Evolutionary conservation across 805 yeast genomes (phyloP).

Genomic region (Groenewaldozyma tartarivorans): DNA sequence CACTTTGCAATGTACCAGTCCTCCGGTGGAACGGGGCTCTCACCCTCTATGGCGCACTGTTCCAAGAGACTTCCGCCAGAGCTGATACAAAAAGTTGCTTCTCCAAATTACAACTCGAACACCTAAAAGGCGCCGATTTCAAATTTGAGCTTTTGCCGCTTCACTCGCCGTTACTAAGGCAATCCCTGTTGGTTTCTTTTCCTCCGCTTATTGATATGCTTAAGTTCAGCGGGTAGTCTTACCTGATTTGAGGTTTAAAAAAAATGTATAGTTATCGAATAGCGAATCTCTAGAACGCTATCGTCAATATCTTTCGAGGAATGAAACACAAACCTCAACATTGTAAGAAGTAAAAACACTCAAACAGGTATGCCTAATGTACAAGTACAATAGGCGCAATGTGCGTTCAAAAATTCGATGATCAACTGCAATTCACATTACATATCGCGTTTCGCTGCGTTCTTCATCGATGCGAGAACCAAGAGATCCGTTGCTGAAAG

Average conservation of each 20-base stretch:
- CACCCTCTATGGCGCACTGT: slow-evolving; percentile 36
- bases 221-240: slow-evolving; percentile 37
- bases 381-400: slow-evolving; percentile 36
- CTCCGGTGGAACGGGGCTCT: slow-evolving; percentile 33
- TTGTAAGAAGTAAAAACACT: slow-evolving; percentile 33
- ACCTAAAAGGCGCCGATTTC: slow-evolving; percentile 33
- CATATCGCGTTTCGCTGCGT: slow-evolving; percentile 39
- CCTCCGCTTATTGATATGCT: slow-evolving; percentile 39
- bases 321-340: slow-evolving; percentile 27
- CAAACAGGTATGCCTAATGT: slow-evolving; percentile 33
- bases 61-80: slow-evolving; percentile 32
- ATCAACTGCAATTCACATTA: slow-evolving; percentile 35
- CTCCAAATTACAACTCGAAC: slow-evolving; percentile 35
- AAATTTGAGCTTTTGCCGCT: slow-evolving; percentile 33
- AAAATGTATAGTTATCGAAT: slow-evolving; percentile 14
- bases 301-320: slow-evolving; percentile 26
- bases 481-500: slow-evolving; percentile 36
- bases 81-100: slow-evolving; percentile 26
- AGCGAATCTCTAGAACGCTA: slow-evolving; percentile 2
- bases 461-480: slow-evolving; percentile 36
- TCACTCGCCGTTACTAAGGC: slow-evolving; percentile 38
- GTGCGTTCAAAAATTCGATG: slow-evolving; percentile 40
- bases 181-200: slow-evolving; percentile 39
- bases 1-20: slow-evolving; percentile 26
- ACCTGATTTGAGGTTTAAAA: slow-evolving; percentile 32